These are phyloP conservation scores for Ramaria sp. DNA, from an alignment of 768 basidiomycete genomes.

Conservation along the genomic window DNA sequence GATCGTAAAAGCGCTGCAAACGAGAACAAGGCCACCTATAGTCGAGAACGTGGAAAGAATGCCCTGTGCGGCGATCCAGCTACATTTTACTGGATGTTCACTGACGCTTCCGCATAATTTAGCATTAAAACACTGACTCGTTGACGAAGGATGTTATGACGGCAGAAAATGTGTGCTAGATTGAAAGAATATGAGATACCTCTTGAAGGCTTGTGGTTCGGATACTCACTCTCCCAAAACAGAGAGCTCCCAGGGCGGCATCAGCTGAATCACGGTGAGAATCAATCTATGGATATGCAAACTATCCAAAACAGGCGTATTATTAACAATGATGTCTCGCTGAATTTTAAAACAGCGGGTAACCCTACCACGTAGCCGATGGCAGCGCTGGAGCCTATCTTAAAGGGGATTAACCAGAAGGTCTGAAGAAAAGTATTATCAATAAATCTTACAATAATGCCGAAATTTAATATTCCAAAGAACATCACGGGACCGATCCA, in stretches of 20 bases:
- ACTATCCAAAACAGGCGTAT: too few relatives aligned
- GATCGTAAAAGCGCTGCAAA: conserved; percentile 4
- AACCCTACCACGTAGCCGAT: conserved; percentile 14
- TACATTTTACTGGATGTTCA: not conserved
- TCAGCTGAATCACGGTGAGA: conserved; percentile 13
- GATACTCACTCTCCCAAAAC: conserved; percentile 10
- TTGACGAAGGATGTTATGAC: conserved; percentile 4
- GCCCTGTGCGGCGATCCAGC: conserved; percentile 8
- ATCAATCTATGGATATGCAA: conserved; percentile 8
- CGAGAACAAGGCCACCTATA: conserved; percentile 6
- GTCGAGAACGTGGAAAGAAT: conserved; percentile 7
- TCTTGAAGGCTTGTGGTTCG: not conserved
- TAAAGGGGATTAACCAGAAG: not conserved
- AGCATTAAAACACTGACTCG: conserved; percentile 4
- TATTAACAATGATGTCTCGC: too few relatives aligned
- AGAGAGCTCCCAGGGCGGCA: conserved; percentile 14
- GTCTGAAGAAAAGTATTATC: not conserved
- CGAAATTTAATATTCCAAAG: conserved; percentile 15
- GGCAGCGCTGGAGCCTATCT: conserved; percentile 12
- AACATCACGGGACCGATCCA: conserved; percentile 14
- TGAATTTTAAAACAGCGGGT: not conserved
- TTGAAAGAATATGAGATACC: not conserved
- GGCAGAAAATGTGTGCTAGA: conserved; percentile 2
- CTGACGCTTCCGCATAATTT: not conserved
- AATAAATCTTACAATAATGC: conserved; percentile 9